Evolutionary conservation across 176 grass and related monocot species (phyloP).

Genomic region (Zoysia japonica): DNA sequence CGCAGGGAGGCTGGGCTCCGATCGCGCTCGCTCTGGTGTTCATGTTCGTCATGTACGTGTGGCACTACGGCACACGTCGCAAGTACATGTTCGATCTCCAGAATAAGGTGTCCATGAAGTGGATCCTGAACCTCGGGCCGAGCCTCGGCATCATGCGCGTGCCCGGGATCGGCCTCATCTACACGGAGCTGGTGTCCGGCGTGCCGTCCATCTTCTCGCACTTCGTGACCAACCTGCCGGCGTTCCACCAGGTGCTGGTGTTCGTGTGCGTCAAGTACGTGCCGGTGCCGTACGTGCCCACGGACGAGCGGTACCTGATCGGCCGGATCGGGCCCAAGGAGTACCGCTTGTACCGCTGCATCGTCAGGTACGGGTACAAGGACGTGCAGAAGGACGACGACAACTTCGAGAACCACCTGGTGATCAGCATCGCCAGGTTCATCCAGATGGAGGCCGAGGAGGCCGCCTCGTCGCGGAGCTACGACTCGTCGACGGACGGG

Average conservation of each 20-base stretch:
- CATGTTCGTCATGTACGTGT: constrained; percentile 70
- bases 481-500: constrained; percentile 58
- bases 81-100: constrained; percentile 72
- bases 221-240: constrained; percentile 79
- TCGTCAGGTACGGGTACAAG: constrained; percentile 77
- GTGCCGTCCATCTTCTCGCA: constrained; percentile 80
- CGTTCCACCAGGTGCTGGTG: constrained; percentile 71
- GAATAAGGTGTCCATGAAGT: constrained; percentile 88
- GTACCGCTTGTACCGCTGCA: constrained; percentile 83
- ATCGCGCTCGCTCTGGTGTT: constrained; percentile 56
- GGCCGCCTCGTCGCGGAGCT: constrained; percentile 50
- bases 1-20: constrained; percentile 69
- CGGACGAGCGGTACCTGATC: constrained; percentile 68
- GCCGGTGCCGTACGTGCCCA: constrained; percentile 54
- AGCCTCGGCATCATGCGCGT: constrained; percentile 76
- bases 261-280: constrained; percentile 73
- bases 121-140: constrained; percentile 70
- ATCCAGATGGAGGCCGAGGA: constrained; percentile 75
- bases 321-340: constrained; percentile 64
- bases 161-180: constrained; percentile 75
- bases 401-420: constrained; percentile 72
- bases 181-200: constrained; percentile 69
- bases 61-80: constrained; percentile 67
- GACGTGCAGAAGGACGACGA: constrained; percentile 70
- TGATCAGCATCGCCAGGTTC: constrained; percentile 80